These are phyloP conservation scores for Tetradesmus obliquus DNA, from an alignment of 139 green algal genomes.

Conservation along the genomic window DNA sequence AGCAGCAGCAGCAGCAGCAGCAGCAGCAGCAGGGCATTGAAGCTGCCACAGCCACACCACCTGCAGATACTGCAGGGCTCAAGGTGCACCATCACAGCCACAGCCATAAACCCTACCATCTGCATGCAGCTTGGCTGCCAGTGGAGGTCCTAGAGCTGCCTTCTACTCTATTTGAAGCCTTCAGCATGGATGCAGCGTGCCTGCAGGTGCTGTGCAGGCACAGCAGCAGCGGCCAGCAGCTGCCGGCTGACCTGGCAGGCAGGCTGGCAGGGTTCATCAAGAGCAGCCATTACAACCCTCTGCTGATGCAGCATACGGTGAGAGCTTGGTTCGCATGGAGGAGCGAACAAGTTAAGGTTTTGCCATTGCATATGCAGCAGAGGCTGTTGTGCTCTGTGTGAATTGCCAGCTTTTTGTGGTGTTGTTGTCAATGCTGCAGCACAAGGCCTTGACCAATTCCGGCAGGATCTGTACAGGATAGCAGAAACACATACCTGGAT, in stretches of 20 bases:
- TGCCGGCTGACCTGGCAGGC: neutral
- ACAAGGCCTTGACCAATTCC: too few species aligned
- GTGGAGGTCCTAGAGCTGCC: slow-evolving; percentile 26
- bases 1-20: neutral
- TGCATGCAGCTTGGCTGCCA: slow-evolving; percentile 37
- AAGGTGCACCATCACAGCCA: neutral
- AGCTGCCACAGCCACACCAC: neutral
- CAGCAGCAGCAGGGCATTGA: neutral
- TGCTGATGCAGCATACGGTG: slow-evolving; percentile 14
- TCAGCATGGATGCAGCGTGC: neutral
- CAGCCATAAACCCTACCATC: neutral
- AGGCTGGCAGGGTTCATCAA: slow-evolving; percentile 14
- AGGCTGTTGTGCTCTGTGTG: too few species aligned
- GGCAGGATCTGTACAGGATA: too few species aligned
- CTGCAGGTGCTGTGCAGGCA: slow-evolving; percentile 32
- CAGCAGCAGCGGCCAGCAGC: neutral
- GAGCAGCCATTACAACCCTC: neutral
- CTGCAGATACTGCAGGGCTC: neutral
- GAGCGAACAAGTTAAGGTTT: too few species aligned
- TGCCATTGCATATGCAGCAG: too few species aligned
- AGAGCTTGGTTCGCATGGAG: neutral
- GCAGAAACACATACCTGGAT: too few species aligned
- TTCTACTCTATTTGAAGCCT: slow-evolving; percentile 29
- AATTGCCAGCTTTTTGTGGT: too few species aligned
- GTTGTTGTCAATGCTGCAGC: too few species aligned